Base-by-base conservation (phyloP, 2,329 filamentous ascomycete genomes). In the Penicillium sp. region DNA sequence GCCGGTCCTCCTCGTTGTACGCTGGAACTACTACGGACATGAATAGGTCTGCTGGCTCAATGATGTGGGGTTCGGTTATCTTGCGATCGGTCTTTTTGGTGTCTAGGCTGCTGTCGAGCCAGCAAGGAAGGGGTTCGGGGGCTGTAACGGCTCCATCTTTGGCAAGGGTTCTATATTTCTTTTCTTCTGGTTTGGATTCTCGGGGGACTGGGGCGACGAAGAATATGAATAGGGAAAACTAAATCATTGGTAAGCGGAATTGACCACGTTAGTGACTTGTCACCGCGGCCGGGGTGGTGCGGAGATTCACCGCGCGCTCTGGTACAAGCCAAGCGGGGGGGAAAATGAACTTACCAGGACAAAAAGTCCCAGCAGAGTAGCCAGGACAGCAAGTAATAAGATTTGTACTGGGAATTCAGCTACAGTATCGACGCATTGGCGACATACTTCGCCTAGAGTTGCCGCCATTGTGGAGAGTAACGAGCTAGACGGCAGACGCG, bases 21-120 rank as follows among this genome's bases (percentile, higher is more conserved):
- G 94, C 94, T 0, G 94, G 94, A 40, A 99, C 87, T 0, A 99
- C 91, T 7, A 97, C 86, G 50, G 89, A 94, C 79, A 99, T 85
- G 70, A 88, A 89, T n/a, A 97, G 75, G 58, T 92, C 86, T 13
- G 91, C 83, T 2, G 86, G 81, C 60, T 91, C 88, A 51, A 95
- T 88, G 41, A 75, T 75, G 91, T 88, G 53, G 94, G 87, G 40
- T 74, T 76, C 18, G 73, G 69, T 58, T 75, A 67, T 59, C 75
- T 64, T 64, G 65, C 56, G 41, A 58, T 35, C 61, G 62, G 78
- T 82, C 68, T 81, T 83, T 72, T 83, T 84, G 45, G 79, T 80
- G 30, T 86, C 81, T 82, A 86, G 87, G 70, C 81, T 79, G 70
- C 81, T 79, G 72, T 97, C 91, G 69, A 90, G 85, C 93, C 93